A percentile compares a stretch with the other conserved stretches of the same genome.
phyloP scores from a whole-genome alignment of 1,139 yeast species.

The Kluyveromyces marxianus region DNA sequence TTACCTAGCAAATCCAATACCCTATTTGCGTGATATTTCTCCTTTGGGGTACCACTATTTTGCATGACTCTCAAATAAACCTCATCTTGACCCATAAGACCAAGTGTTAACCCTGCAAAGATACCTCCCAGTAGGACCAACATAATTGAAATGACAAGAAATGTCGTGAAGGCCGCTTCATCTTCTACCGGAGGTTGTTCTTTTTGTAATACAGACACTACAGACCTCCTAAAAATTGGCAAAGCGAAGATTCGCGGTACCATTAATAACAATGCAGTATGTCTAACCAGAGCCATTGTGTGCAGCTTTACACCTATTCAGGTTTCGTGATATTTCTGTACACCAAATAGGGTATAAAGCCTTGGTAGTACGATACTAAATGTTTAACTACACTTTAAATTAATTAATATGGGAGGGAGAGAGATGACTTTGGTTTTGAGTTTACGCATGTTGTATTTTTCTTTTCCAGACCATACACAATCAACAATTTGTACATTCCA shows the following conservation, averaged over 20 bases:
- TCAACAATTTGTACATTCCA: too few species aligned
- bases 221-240: conserved; percentile 1
- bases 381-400: too few species aligned
- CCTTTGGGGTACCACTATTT: conserved; percentile 43
- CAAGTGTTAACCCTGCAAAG: conserved; percentile 91
- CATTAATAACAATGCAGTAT: conserved; percentile 1
- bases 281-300: not conserved
- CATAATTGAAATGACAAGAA: conserved; percentile 46
- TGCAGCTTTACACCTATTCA: not conserved
- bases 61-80: conserved; percentile 69
- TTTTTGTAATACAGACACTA: not conserved
- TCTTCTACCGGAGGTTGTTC: conserved; percentile 1
- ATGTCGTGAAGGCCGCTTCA: conserved; percentile 18
- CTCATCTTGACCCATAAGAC: conserved; percentile 97
- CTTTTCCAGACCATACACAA: too few species aligned
- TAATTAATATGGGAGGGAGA: too few species aligned
- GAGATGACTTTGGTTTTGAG: too few species aligned
- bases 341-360: too few species aligned
- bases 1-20: conserved; percentile 66
- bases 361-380: too few species aligned
- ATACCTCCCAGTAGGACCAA: conserved; percentile 88
- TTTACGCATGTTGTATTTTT: too few species aligned
- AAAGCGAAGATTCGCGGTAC: conserved; percentile 5
- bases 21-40: conserved; percentile 62
- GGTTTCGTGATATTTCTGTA: too few species aligned